phyloP scores from a whole-genome alignment of 2,329 filamentous ascomycete genomes.

The Monilinia polystroma region DNA sequence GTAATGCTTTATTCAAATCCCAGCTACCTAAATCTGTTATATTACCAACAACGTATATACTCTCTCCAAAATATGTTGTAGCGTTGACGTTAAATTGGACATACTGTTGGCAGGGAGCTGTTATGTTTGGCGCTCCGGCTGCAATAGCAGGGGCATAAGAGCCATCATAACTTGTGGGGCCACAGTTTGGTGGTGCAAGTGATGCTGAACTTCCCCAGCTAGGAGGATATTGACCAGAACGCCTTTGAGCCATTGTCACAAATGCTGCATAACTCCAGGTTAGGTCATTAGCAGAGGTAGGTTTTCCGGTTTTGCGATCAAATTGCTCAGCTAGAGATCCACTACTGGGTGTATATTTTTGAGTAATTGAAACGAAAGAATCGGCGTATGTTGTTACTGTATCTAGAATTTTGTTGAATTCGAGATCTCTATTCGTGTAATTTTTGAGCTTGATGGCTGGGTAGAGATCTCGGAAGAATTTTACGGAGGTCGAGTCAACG shows the following conservation, averaged over 20 bases:
- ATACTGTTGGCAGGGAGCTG: constrained; percentile 36
- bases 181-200: constrained; percentile 51
- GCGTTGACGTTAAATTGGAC: constrained; percentile 50
- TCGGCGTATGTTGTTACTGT: constrained; percentile 64
- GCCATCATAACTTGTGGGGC: constrained; percentile 47
- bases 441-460: constrained; percentile 59
- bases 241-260: constrained; percentile 58
- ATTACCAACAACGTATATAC: constrained; percentile 48
- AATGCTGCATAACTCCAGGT: constrained; percentile 74
- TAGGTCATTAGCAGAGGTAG: constrained; percentile 63
- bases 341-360: constrained; percentile 52
- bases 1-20: constrained; percentile 40
- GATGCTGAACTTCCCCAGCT: constrained; percentile 53
- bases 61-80: constrained; percentile 49
- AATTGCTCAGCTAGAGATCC: constrained; percentile 69
- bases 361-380: constrained; percentile 50
- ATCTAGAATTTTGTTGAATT: constrained; percentile 48
- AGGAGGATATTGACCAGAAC: constrained; percentile 52
- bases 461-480: constrained; percentile 69
- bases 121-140: constrained; percentile 44
- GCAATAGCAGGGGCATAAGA: constrained; percentile 50
- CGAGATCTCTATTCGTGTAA: constrained; percentile 58
- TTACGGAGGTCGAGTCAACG: constrained; percentile 61
- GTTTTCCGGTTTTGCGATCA: constrained; percentile 51
- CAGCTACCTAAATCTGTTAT: constrained; percentile 47